Percentiles rank a stretch among this genome's conserved stretches.
phyloP scores from a whole-genome alignment of 2,329 filamentous ascomycete species.

The Sarocladium strictum region DNA sequence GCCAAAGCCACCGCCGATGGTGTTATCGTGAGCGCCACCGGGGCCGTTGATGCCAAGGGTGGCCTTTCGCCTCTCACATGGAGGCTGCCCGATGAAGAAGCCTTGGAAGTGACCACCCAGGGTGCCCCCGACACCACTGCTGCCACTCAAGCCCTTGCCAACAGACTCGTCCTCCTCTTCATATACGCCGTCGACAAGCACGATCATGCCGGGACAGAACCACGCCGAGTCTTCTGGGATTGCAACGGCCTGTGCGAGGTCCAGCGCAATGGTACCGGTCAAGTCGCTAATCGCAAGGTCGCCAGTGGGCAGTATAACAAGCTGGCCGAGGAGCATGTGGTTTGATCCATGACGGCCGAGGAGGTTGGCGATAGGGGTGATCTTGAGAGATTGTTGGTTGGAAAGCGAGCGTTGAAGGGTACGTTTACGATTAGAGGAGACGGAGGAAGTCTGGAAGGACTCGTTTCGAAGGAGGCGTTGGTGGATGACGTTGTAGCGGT shows the following conservation, averaged over 20 bases:
- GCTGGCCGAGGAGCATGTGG: slow-evolving; percentile 80
- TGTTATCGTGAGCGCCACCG: slow-evolving; percentile 48
- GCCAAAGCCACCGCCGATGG: slow-evolving; percentile 77
- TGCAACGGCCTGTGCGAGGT: slow-evolving; percentile 72
- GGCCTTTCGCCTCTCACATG: slow-evolving; percentile 75
- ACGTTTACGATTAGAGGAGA: slow-evolving; percentile 53
- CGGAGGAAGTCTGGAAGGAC: slow-evolving; percentile 77
- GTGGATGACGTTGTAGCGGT: slow-evolving; percentile 87
- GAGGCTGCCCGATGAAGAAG: slow-evolving; percentile 86
- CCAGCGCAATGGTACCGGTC: slow-evolving; percentile 80
- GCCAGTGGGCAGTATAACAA: slow-evolving; percentile 75
- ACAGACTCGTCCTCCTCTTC: slow-evolving; percentile 78
- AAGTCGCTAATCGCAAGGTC: slow-evolving; percentile 78
- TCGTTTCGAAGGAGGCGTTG: slow-evolving; percentile 90
- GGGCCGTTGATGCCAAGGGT: slow-evolving; percentile 67
- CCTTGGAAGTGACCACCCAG: slow-evolving; percentile 90
- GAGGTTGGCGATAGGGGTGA: slow-evolving; percentile 76
- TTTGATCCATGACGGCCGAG: slow-evolving; percentile 75
- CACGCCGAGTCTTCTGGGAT: slow-evolving; percentile 83
- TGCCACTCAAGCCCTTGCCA: slow-evolving; percentile 66
- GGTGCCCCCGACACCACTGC: slow-evolving; percentile 77
- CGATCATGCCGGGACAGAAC: slow-evolving; percentile 94
- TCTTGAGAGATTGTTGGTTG: slow-evolving; percentile 66
- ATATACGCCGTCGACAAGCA: slow-evolving; percentile 92
- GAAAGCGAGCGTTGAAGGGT: slow-evolving; percentile 55